Conservation (phyloP, 176 grass and related monocot species). For the Lolium rigidum region DNA sequence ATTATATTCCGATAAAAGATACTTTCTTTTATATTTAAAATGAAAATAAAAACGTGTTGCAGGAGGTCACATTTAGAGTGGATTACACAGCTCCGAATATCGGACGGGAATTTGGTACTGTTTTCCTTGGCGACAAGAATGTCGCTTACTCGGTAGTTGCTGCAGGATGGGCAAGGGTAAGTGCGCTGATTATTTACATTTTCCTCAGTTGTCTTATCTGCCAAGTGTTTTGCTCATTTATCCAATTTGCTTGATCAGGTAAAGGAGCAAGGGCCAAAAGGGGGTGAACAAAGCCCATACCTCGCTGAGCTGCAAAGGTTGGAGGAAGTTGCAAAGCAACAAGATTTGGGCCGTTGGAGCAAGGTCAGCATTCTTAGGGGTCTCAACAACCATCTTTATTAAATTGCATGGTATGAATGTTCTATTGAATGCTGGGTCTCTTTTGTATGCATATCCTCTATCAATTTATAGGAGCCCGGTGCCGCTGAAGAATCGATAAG, state of each 20-base stretch:
- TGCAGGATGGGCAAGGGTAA: slow-evolving; percentile 93
- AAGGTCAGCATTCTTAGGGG: slow-evolving; percentile 53
- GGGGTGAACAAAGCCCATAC: slow-evolving; percentile 73
- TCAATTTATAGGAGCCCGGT: slow-evolving; percentile 63
- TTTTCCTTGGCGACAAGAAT: slow-evolving; percentile 89
- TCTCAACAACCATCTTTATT: not conserved
- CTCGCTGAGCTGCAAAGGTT: slow-evolving; percentile 64
- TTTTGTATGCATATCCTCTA: slow-evolving; percentile 36
- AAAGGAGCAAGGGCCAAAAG: slow-evolving; percentile 77
- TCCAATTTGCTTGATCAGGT: slow-evolving; percentile 54
- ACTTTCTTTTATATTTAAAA: not conserved
- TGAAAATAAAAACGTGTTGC: slow-evolving; percentile 27
- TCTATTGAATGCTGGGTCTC: slow-evolving; percentile 21
- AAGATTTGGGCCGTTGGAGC: slow-evolving; percentile 89
- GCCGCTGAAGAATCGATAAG: slow-evolving; percentile 78
- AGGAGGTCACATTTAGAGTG: slow-evolving; percentile 95
- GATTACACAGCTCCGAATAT: slow-evolving; percentile 82
- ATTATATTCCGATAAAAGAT: not conserved
- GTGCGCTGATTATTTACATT: not conserved
- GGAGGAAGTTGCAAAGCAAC: slow-evolving; percentile 91
- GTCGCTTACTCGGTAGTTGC: slow-evolving; percentile 73
- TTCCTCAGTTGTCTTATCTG: not conserved
- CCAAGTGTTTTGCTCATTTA: slow-evolving; percentile 27
- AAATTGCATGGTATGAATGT: not conserved
- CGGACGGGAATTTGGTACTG: slow-evolving; percentile 90